Conservation (phyloP, 441 rosid species). For the Brassica hybrid region DNA sequence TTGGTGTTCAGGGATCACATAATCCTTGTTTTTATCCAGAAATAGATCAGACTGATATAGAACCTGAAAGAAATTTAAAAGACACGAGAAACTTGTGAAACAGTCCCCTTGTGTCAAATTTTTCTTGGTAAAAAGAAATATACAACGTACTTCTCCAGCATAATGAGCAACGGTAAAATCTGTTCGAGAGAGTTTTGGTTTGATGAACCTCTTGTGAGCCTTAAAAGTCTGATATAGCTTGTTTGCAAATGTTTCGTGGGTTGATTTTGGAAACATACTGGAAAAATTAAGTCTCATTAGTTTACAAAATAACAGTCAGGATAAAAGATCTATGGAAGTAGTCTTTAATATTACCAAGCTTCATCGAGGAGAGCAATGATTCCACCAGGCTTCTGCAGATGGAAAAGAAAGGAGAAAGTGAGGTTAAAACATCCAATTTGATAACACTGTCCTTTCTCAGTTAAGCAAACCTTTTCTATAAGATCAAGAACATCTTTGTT, state of each 20-base stretch:
- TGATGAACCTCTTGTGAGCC: slow-evolving; percentile 85
- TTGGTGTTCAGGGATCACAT: slow-evolving; percentile 96
- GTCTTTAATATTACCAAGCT: slow-evolving; percentile 73
- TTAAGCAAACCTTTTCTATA: slow-evolving; percentile 77
- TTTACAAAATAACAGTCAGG: slow-evolving; percentile 21
- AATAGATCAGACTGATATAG: too few relatives aligned
- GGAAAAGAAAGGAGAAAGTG: slow-evolving; percentile 10
- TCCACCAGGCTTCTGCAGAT: slow-evolving; percentile 97
- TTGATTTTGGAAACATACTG: slow-evolving; percentile 99
- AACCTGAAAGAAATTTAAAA: slow-evolving; percentile 62
- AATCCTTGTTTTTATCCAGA: too few relatives aligned
- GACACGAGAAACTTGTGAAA: slow-evolving; percentile 9
- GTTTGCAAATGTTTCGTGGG: slow-evolving; percentile 96
- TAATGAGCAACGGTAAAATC: too few relatives aligned
- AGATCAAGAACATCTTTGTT: slow-evolving; percentile 98
- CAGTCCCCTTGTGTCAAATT: background rate
- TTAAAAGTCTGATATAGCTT: slow-evolving; percentile 97
- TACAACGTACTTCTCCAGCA: too few relatives aligned
- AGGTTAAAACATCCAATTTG: slow-evolving; percentile 32
- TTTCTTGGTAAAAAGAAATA: background rate
- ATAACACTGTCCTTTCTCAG: slow-evolving; percentile 52
- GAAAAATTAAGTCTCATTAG: slow-evolving; percentile 31
- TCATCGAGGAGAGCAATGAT: slow-evolving; percentile 95
- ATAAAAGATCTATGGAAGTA: slow-evolving; percentile 3
- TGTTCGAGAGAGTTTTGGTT: slow-evolving; percentile 90